Percentiles rank a stretch among this genome's conserved stretches.
These are phyloP conservation scores for Baorangia bicolor DNA, from an alignment of 768 basidiomycete species.

Conservation along the genomic window DNA sequence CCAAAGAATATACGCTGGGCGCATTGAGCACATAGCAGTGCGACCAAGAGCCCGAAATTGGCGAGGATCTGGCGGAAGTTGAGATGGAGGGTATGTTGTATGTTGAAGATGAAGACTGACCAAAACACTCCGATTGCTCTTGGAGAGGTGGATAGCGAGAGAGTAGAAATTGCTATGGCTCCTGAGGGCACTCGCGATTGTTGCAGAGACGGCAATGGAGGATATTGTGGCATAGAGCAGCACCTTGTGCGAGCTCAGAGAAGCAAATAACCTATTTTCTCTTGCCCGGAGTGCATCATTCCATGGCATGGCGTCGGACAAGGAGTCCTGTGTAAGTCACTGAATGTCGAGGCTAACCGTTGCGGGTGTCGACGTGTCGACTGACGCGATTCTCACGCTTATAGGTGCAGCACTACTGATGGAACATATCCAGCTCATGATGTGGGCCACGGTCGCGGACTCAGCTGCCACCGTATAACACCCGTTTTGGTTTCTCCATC, in stretches of 20 bases:
- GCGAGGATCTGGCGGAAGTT: constrained; percentile 65
- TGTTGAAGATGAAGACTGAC: constrained; percentile 43
- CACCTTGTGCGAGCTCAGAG: constrained; percentile 61
- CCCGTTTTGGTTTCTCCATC: background rate
- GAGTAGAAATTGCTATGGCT: constrained; percentile 92
- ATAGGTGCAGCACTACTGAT: background rate
- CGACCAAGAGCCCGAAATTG: constrained; percentile 83
- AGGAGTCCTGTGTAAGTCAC: background rate
- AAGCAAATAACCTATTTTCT: constrained; percentile 46
- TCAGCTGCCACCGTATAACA: background rate
- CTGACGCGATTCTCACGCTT: constrained; percentile 14
- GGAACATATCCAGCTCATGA: background rate
- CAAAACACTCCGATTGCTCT: constrained; percentile 89
- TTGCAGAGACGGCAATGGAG: constrained; percentile 63
- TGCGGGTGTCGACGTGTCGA: constrained; percentile 21
- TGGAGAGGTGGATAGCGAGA: constrained; percentile 87
- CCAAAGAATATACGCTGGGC: constrained; percentile 93
- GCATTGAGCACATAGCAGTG: constrained; percentile 71
- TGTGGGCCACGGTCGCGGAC: background rate
- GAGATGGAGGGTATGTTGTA: background rate
- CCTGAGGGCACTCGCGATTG: constrained; percentile 77
- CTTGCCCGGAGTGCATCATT: constrained; percentile 50
- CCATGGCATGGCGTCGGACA: constrained; percentile 46
- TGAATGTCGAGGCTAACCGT: background rate
- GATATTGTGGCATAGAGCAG: constrained; percentile 70